Base-by-base conservation (phyloP, 2,329 filamentous ascomycete genomes). In the Diplodia mutila region DNA sequence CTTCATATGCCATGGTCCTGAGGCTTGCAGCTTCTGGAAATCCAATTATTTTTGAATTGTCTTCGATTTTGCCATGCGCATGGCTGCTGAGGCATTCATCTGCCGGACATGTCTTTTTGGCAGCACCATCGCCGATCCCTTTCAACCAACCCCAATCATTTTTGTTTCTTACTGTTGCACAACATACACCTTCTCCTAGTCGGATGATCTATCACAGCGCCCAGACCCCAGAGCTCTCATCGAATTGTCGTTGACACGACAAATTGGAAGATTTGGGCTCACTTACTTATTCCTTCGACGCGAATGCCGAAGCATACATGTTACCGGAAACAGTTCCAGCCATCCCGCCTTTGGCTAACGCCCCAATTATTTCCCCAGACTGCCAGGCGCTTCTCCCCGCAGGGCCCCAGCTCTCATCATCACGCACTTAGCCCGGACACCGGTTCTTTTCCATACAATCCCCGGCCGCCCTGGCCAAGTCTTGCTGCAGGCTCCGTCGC, bases 261-360 rank as follows among this genome's bases (percentile, higher is more conserved):
- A n/a, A n/a, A 21, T 9, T n/a, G 39, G 39, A 46, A 18, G 18
- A n/a, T 7, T 18, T 46, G 42, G n/a, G 18, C 42, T 46, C 42
- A 46, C 42, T 21, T 46, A 46, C 8, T 21, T 14, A n/a, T n/a
- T n/a, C n/a, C 42, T 46, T 46, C n/a, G 21, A 1, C 42, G 8
- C 42, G 7, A 46, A 46, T 46, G 42, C 6, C n/a, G 42, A 46
- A 21, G n/a, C 7, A 25, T 14, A 27, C 23, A 6, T 18, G 21
- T 14, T 27, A 25, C 27, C 23, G 39, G 23, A 61, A 48, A 25
- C 12, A 51, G 59, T 21, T 12, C 18, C 7, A 23, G 29, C 34
- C 53, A n/a, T 63, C 25, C 57, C 25, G 59, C 46, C 52, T 42
- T 61, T 51, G 57, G 57, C 57, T 51, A 23, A n/a, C 11, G n/a